Base-by-base conservation (phyloP, 1,284 basidiomycete genomes). In the Rhodotorula sp. region DNA sequence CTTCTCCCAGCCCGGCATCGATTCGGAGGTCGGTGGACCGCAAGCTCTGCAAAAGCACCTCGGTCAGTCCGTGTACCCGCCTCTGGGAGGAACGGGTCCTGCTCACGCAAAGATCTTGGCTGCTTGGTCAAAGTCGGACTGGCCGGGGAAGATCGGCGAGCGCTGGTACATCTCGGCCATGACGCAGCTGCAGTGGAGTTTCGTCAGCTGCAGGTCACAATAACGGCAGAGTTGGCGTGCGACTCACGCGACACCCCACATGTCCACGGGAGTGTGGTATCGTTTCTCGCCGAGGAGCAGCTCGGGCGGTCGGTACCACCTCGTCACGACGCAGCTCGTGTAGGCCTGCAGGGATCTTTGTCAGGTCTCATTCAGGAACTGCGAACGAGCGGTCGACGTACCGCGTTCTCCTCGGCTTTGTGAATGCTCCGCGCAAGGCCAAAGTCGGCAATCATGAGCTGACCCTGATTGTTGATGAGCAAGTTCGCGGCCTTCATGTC, bases 401-500 rank as follows among this genome's bases (percentile, higher is more conserved):
- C 76, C 37, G 45, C 57, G 2, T 60, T 54, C 15, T 30, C 48
- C 30, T 66, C 63, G 12, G 76, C 77, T 60, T 15, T 77, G 48
- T 79, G 77, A 62, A 81, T 80, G 29, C 80, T 79, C 22, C 96
- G 87, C 0, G 96, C 96, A 7, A 99, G 86, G 80, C 95, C 95
- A 77, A 99, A 98, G 81, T 99, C 95, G 18, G 95, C 96, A 75
- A 99, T 95, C 78, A 89, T 88, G 30, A 95, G 83, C 37, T 85
- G 84, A 8, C 94, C 94, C 4, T 84, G 82, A 79, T 96, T 95
- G 67, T 89, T 90, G 69, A 99, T 96, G 59, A 99, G 88, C 65
- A 99, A 82, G 79, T 99, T 99, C 44, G 96, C 95, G 10, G 95
- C 92, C 81, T 99, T 99, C 89, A 99, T 94, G 79, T 99, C 96